Base-by-base conservation (phyloP, 2,329 filamentous ascomycete genomes). In the Juglanconis sp. region DNA sequence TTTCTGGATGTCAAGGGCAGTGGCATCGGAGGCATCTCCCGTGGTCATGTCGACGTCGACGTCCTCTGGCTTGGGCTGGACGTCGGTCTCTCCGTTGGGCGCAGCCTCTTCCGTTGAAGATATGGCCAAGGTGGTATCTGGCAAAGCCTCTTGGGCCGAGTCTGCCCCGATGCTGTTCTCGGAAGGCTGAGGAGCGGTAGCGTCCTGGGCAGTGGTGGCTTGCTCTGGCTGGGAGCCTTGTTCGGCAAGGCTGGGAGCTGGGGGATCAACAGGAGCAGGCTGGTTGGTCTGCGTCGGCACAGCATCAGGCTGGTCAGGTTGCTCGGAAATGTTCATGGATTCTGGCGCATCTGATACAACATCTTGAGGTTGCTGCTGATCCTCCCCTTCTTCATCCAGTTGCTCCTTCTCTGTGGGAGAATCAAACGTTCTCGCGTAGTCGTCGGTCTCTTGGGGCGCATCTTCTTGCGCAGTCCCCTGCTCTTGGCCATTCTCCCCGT, bases 341-440 rank as follows among this genome's bases (percentile, higher is more conserved):
- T 77, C 71, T 75, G 69, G 70, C 66, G 74, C 72, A 68, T 76
- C 73, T 72, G 77, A 74, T 79, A 80, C 74, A 79, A 77, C 69
- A 67, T 71, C 67, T 70, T 72, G 68, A 67, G 68, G 64, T 66
- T 67, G 66, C 64, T 68, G 68, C 60, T 65, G 63, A 55, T 68
- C 69, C 61, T 65, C 65, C 63, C 68, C 74, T 63, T 66, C 71
- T 50, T 68, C 73, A 68, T 74, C 51, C 53, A 46, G 44, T 47
- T 59, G 55, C 48, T 51, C 59, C 51, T 65, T 64, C 53, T 68
- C 73, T 60, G 78, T 73, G 59, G 78, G 77, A 60, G 80, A 81
- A 70, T 81, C 77, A 76, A 81, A 79, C 42, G 74, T 78, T 69
- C 77, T 81, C 67, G 78, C 77, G 72, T 81, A 80, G 66, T 81